Evolutionary conservation across 768 basidiomycete genomes (phyloP), one percentile per base, ranked within the genome.

Genomic region (Rickenella mellea): DNA sequence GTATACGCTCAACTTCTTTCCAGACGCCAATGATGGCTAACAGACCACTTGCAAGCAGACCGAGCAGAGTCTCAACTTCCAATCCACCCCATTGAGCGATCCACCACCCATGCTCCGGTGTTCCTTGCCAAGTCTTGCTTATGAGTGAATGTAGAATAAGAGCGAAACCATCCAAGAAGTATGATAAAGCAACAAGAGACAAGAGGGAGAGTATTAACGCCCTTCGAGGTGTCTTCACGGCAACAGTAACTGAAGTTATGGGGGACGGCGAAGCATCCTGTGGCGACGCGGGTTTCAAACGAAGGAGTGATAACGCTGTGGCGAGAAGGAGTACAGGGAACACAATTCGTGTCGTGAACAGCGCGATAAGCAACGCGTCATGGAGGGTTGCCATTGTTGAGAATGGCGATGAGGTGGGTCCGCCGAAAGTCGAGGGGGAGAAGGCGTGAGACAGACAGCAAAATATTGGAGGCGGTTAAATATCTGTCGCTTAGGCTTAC

Each of bases 241-340:
- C 73, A 55, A 88, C 76, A 61, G 89, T 76, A 58, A 90, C 85
- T 40, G 80, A 64, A 28, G 78, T 85, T 55, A 90, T 88, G 50
- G 76, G 77, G 31, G 80, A 82, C 26, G 71, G 63, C 17, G 65
- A 41, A 3, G 58, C 60, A 15, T 65, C 60, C 6, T 50, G 53
- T 1, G 71, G 73, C 6, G 64, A 55, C 6, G 65, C 56, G 32
- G 73, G 68, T 49, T 67, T 71, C 31, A 68, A 59, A 39, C 69
- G 63, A 45, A 83, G 48, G 31, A 87, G 67, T 45, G 83, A 79
- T 42, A 84, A 53, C 21, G 78, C 66, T 17, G 78, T 59, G 41
- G 86, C 62, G 42, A 82, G 59, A 27, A 86, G 73, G 46, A 84
- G 55, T 43, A 74, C 65, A 30, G 87, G 86, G 29, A 83, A 84